Evolutionary conservation across 2,329 filamentous ascomycete species (phyloP).

Genomic region (Sporothrix euskadiensis): DNA sequence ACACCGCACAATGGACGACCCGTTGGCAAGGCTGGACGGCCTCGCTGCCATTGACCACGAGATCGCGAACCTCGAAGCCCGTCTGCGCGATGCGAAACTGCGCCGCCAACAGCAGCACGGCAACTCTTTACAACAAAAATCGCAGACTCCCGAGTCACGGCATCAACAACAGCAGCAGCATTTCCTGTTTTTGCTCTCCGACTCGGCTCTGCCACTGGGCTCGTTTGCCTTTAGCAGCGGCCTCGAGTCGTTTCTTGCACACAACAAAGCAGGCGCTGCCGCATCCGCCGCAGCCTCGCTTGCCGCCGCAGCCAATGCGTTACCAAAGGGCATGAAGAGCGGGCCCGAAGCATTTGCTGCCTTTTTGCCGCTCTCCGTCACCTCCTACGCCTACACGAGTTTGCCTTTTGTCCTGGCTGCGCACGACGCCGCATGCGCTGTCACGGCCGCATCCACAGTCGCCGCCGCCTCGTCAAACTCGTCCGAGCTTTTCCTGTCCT

Average conservation of each 20-base stretch:
- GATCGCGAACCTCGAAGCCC: constrained; percentile 57
- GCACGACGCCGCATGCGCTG: constrained; percentile 46
- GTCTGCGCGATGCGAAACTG: constrained; percentile 48
- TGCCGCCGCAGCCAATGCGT: constrained; percentile 11
- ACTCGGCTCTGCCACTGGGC: constrained; percentile 78
- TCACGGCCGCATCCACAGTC: neutral
- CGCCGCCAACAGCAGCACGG: constrained; percentile 36
- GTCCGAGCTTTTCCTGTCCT: neutral
- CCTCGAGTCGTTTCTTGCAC: constrained; percentile 78
- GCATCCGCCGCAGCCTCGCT: constrained; percentile 29
- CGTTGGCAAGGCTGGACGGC: constrained; percentile 20
- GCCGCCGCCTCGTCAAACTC: neutral
- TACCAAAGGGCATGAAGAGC: constrained; percentile 28
- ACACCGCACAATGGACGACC: neutral
- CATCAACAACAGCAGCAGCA: constrained; percentile 48
- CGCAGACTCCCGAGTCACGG: constrained; percentile 19
- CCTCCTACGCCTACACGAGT: constrained; percentile 69
- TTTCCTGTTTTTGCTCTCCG: constrained; percentile 73
- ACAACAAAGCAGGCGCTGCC: constrained; percentile 43
- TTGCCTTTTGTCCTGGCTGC: constrained; percentile 74
- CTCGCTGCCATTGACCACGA: constrained; percentile 49
- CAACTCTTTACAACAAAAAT: neutral
- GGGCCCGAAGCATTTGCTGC: constrained; percentile 53
- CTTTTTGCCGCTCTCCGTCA: constrained; percentile 71
- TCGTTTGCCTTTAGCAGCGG: constrained; percentile 87